Evolutionary conservation across 257 asterid genomes (phyloP).

Genomic region (Pogostemon cablin): DNA sequence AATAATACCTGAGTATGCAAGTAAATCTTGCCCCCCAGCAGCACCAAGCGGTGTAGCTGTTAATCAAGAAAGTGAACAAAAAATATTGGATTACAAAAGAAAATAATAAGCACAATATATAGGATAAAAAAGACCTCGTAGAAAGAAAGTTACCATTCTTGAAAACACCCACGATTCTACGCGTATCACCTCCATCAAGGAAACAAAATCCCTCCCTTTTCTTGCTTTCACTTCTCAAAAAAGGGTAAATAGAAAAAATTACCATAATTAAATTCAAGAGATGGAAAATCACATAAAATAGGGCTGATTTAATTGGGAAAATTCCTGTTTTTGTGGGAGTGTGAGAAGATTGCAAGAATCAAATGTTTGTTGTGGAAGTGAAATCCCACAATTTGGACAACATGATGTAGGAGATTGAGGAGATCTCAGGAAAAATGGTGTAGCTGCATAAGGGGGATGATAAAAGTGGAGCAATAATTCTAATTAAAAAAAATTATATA

Average conservation of each 20-base stretch:
- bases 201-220: constrained; percentile 38
- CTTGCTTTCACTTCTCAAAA: constrained; percentile 31
- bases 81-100: constrained; percentile 5
- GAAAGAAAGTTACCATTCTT: constrained; percentile 20
- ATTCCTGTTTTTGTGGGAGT: too few relatives aligned
- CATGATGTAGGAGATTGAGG: neutral
- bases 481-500: neutral
- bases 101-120: constrained; percentile 24
- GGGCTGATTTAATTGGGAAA: neutral
- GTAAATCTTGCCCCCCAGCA: constrained; percentile 15
- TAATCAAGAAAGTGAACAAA: constrained; percentile 22
- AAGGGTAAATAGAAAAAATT: neutral
- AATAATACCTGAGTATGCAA: constrained; percentile 15
- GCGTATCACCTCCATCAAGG: constrained; percentile 24
- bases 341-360: constrained; percentile 19
- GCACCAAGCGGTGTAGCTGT: constrained; percentile 25
- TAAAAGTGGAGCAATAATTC: neutral
- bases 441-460: neutral
- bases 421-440: neutral
- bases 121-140: neutral
- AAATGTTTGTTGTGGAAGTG: neutral
- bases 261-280: constrained; percentile 23
- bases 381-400: constrained; percentile 14
- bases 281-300: constrained; percentile 35
- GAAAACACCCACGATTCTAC: constrained; percentile 22